A percentile compares a stretch with the other conserved stretches of the same genome.
Evolutionary conservation across 495 filamentous ascomycete species (phyloP).

Genomic region (Apodospora peruviana): DNA sequence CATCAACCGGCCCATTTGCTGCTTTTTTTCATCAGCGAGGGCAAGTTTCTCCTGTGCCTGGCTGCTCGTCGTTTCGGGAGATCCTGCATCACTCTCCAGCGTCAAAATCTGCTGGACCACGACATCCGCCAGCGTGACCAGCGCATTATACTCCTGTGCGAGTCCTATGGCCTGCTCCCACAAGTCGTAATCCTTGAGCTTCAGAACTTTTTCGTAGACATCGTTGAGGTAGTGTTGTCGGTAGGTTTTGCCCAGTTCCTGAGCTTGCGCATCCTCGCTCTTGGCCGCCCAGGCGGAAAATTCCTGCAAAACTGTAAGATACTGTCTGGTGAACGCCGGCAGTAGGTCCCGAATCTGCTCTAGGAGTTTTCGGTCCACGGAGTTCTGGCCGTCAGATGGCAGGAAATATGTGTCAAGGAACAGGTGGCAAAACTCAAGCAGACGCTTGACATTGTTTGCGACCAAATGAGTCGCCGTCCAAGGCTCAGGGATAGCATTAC

Average conservation of each 20-base stretch:
- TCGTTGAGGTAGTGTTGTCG: slow-evolving; percentile 30
- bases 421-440: slow-evolving; percentile 45
- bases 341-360: slow-evolving; percentile 31
- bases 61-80: slow-evolving; percentile 14
- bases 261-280: slow-evolving; percentile 28
- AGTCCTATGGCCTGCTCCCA: slow-evolving; percentile 63
- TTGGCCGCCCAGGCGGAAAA: slow-evolving; percentile 32
- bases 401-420: slow-evolving; percentile 23
- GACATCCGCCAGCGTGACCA: slow-evolving; percentile 62
- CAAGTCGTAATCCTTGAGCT: slow-evolving; percentile 61
- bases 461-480: slow-evolving; percentile 73
- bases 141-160: slow-evolving; percentile 68
- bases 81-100: slow-evolving; percentile 19
- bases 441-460: slow-evolving; percentile 46
- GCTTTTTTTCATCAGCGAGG: slow-evolving; percentile 28
- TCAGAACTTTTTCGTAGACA: slow-evolving; percentile 35
- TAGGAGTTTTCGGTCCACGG: slow-evolving; percentile 21
- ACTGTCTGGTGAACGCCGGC: slow-evolving; percentile 39
- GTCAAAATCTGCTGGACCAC: slow-evolving; percentile 35
- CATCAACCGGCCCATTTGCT: slow-evolving; percentile 55
- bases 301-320: slow-evolving; percentile 39
- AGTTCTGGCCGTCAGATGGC: slow-evolving; percentile 2
- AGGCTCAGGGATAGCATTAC: slow-evolving; percentile 64
- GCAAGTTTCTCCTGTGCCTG: slow-evolving; percentile 21
- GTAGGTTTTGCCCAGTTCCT: slow-evolving; percentile 31